Conservation (phyloP, 2,329 filamentous ascomycete genomes). For the Talaromyces amestolkiae region DNA sequence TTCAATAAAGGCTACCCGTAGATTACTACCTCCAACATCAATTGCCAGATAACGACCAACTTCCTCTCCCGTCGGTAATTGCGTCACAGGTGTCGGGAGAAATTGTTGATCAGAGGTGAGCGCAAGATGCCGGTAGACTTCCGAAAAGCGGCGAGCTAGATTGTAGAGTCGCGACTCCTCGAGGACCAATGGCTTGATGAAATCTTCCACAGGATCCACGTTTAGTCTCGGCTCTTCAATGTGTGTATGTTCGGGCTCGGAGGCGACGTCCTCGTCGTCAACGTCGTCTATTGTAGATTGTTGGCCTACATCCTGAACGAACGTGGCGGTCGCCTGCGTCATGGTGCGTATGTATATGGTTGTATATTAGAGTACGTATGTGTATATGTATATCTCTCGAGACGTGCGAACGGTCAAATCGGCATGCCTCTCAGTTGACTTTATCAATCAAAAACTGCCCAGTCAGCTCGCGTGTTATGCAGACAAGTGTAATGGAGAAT, state of each 20-base stretch:
- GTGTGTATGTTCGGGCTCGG: conserved; percentile 29
- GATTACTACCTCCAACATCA: conserved; percentile 57
- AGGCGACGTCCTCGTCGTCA: conserved; percentile 32
- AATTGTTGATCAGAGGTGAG: conserved; percentile 48
- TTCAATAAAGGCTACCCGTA: conserved; percentile 57
- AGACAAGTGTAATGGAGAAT: neutral
- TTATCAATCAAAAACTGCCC: neutral
- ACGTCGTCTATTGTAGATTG: conserved; percentile 14
- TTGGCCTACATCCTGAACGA: conserved; percentile 15
- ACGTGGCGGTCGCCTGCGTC: conserved; percentile 9
- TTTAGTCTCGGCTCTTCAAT: conserved; percentile 31
- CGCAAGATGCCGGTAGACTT: conserved; percentile 45
- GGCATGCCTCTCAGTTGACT: neutral
- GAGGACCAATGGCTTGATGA: conserved; percentile 41
- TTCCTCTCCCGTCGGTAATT: conserved; percentile 51
- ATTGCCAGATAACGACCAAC: conserved; percentile 56
- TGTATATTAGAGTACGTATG: neutral
- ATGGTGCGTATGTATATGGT: neutral
- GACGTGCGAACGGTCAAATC: conserved; percentile 2
- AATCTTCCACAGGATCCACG: conserved; percentile 39
- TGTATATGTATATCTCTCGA: neutral
- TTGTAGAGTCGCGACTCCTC: conserved; percentile 45
- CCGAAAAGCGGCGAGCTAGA: conserved; percentile 47
- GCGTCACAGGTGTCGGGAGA: conserved; percentile 48
- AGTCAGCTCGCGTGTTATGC: neutral